Evolutionary conservation across 2,329 filamentous ascomycete genomes (phyloP), one percentile per base, ranked within the genome.

Genomic region (Hypoxylon sp.): DNA sequence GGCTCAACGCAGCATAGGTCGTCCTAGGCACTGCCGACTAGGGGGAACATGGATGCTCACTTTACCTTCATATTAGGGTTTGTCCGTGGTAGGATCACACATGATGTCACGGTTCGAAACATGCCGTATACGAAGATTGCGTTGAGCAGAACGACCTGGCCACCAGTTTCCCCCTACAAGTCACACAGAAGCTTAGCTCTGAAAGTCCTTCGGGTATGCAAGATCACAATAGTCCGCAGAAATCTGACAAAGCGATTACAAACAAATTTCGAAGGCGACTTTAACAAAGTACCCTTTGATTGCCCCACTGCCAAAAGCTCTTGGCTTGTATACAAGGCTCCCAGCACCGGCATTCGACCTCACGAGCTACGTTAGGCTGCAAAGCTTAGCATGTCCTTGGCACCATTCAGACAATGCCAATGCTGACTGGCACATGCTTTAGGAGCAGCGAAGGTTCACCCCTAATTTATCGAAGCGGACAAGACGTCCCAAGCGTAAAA

Each of bases 51-150:
- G 57, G 67, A 49, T 61, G 65, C 62, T 53, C 53, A 70, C 64
- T 72, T 50, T 70, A 67, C 64, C 56, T 51, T 63, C 59, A 55
- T 61, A 60, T 63, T 61, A 52, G 53, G 33, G 61, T 67, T n/a
- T 66, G 65, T 65, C 70, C 71, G 63, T 42, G 65, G 62, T 70
- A 45, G 70, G 72, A 64, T 70, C 52, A 69, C 72, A 61, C 62
- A 69, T 73, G 74, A 72, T 73, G 71, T 74, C 72, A 72, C 71
- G 48, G 55, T 69, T 70, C 62, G 51, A 64, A 66, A 52, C 61
- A 61, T 61, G 50, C 60, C 30, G 48, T 42, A 65, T 54, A 56
- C 57, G 56, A 62, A 45, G 62, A 66, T 61, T 56, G 64, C 64
- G 55, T 68, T 65, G 44, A 52, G 61, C 56, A 69, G 45, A 38